phyloP scores from a whole-genome alignment of 305 asterid species.

The Vinca major region DNA sequence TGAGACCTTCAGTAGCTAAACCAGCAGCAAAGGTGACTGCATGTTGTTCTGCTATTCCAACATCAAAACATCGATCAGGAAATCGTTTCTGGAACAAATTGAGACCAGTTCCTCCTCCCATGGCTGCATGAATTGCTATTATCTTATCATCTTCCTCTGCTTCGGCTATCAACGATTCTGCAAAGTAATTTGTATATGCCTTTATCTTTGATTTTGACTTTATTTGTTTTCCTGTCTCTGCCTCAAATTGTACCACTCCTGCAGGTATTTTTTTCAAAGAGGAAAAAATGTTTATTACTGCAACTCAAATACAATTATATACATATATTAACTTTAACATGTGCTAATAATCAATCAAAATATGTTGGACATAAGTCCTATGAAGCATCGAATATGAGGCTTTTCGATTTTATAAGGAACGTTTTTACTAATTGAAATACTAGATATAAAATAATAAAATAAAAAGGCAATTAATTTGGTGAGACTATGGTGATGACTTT shows the following conservation, averaged over 20 bases:
- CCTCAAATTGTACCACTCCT: slow-evolving; percentile 63
- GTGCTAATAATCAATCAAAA: no score
- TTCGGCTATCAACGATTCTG: slow-evolving; percentile 46
- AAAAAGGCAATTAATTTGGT: not conserved
- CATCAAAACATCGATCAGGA: slow-evolving; percentile 53
- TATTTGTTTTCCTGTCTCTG: slow-evolving; percentile 39
- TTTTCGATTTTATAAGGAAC: no score
- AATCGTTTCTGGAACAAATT: slow-evolving; percentile 50
- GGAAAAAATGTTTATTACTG: no score
- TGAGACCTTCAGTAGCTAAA: slow-evolving; percentile 55
- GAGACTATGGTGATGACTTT: not conserved
- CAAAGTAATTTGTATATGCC: slow-evolving; percentile 56
- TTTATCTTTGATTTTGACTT: slow-evolving; percentile 27
- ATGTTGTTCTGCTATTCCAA: slow-evolving; percentile 67
- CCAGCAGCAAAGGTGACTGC: slow-evolving; percentile 75
- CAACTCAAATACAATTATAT: no score
- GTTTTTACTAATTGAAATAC: no score
- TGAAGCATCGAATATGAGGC: no score
- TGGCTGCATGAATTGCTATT: slow-evolving; percentile 64
- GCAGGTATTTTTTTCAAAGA: not conserved
- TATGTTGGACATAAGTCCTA: no score
- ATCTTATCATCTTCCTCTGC: slow-evolving; percentile 46
- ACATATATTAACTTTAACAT: no score
- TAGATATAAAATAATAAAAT: no score
- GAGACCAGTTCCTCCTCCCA: slow-evolving; percentile 75